Conservation (phyloP, 768 basidiomycete genomes). For the Porphyrellus cyaneotinctus region DNA sequence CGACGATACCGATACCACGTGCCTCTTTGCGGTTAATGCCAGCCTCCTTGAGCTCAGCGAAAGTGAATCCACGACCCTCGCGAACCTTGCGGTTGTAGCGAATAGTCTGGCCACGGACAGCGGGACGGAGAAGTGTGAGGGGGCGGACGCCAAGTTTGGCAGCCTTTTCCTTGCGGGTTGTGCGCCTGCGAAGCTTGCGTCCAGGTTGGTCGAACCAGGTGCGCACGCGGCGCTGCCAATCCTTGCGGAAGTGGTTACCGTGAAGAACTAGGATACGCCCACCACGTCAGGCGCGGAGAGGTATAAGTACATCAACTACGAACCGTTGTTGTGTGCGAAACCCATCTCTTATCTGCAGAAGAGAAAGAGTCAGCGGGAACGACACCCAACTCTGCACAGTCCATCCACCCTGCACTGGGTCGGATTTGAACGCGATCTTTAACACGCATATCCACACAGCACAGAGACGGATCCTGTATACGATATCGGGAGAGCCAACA, state of each 20-base stretch:
- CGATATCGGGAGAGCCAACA: constrained; percentile 14
- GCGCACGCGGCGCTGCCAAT: constrained; percentile 95
- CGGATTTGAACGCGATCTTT: neutral
- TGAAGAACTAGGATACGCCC: constrained; percentile 61
- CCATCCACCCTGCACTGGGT: constrained; percentile 22
- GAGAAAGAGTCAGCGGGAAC: constrained; percentile 14
- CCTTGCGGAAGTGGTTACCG: constrained; percentile 96
- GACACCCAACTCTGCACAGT: constrained; percentile 16
- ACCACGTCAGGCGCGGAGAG: constrained; percentile 6
- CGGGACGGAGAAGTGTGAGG: constrained; percentile 87
- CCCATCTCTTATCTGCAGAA: constrained; percentile 32
- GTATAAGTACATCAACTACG: constrained; percentile 28
- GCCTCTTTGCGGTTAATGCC: constrained; percentile 94
- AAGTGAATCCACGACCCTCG: constrained; percentile 94
- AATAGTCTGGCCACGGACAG: constrained; percentile 92
- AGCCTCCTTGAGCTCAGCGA: constrained; percentile 92
- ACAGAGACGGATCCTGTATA: neutral
- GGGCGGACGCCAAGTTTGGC: constrained; percentile 89
- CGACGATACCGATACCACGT: constrained; percentile 86
- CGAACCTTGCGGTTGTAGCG: constrained; percentile 98
- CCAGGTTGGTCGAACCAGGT: constrained; percentile 99
- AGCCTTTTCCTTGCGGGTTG: constrained; percentile 88
- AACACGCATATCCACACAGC: neutral
- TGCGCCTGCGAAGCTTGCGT: constrained; percentile 92
- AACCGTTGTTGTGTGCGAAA: constrained; percentile 37